These are phyloP conservation scores for Papiliotrema fonsecae DNA, from an alignment of 1,284 basidiomycete species.

Conservation along the genomic window DNA sequence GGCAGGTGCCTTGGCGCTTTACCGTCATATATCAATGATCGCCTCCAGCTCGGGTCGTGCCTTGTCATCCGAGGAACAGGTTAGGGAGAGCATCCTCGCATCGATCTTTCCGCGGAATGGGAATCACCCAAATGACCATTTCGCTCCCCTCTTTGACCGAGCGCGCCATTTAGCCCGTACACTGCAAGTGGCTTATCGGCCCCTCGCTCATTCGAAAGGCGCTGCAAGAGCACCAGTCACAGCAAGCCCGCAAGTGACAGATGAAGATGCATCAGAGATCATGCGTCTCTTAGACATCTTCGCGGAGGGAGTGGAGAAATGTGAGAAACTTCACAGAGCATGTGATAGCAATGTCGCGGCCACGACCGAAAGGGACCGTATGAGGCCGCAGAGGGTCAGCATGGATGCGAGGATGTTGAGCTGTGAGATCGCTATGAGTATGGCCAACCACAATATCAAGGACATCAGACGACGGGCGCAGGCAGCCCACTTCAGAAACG, in stretches of 20 bases:
- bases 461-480: conserved; percentile 21
- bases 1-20: not conserved
- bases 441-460: conserved; percentile 22
- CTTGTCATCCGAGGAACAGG: not conserved
- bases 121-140: conserved; percentile 4
- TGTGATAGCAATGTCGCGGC: conserved; percentile 6
- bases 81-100: conserved; percentile 9
- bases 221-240: not conserved
- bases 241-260: not conserved
- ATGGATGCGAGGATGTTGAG: conserved; percentile 20
- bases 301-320: not conserved
- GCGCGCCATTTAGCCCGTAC: conserved; percentile 7
- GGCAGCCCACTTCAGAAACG: conserved; percentile 7
- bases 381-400: conserved; percentile 18
- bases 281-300: not conserved
- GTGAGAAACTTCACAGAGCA: not conserved
- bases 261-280: not conserved
- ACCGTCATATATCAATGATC: not conserved
- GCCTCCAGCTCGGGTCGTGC: not conserved
- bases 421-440: conserved; percentile 21
- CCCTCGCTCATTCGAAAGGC: not conserved
- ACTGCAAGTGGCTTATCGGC: conserved; percentile 13
- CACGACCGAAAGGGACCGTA: conserved; percentile 6
- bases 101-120: conserved; percentile 11
- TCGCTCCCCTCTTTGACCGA: conserved; percentile 12